Base-by-base conservation (phyloP, 352 stramenopile genomes). In the Globisporangium megalacanthum region DNA sequence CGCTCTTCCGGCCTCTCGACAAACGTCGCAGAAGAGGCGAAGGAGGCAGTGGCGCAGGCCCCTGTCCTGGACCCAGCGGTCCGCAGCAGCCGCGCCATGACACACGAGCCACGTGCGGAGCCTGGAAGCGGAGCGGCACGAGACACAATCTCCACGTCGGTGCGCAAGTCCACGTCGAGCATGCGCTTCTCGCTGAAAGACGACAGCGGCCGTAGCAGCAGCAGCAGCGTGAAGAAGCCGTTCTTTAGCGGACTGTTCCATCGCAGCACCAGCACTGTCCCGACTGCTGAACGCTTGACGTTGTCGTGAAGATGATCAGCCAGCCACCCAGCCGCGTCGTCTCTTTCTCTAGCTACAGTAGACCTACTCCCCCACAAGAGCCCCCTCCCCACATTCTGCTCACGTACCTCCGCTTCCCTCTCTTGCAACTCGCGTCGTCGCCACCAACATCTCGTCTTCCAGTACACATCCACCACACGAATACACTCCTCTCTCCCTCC, bases 231-330 rank as follows among this genome's bases (percentile, higher is more conserved):
- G 17, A 60, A 61, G 58, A 64, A 73, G 53, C 63, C 72, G 58
- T 77, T 82, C 57, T 73, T 84, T 54, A 69, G 66, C 33, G 65
- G 72, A 17, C 70, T 84, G 37, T 74, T 72, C 69, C 61, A 55
- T 55, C 69, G 72, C 35, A 66, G 22, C 13, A 5, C 54, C 19
- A 36, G 8, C 15, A 29, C 35, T n/a, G 4, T 17, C 19, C 17
- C 35, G 33, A 49, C 13, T 11, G 29, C 20, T 1, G 55, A 56
- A 17, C 25, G 36, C 42, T n/a, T 20, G 50, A 45, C 53, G 37
- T 37, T 15, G 13, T 29, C 48, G 29, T 14, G 29, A n/a, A 8
- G 7, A 7, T 37, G 5, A 4, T 8, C 31, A 6, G 9, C 19
- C 4, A 14, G 3, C 11, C 14, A 1, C 7, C 19, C 4, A 14